Evolutionary conservation across 805 yeast species (phyloP).

Genomic region (Cyberlindnera veronae): DNA sequence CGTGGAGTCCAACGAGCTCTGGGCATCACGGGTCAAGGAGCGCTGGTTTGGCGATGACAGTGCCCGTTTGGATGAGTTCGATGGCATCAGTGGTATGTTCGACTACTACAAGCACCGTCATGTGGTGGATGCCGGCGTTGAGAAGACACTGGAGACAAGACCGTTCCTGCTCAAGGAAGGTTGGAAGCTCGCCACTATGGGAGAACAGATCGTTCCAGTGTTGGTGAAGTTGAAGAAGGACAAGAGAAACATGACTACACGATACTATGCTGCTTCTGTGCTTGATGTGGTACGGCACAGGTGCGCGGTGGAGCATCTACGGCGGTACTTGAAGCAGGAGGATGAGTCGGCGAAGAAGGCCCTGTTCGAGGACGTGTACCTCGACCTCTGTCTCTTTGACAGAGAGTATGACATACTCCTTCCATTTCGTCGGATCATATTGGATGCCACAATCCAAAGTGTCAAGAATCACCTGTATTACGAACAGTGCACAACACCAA

Average conservation of each 20-base stretch:
- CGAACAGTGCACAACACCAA: slow-evolving; percentile 3
- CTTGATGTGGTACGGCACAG: slow-evolving; percentile 13
- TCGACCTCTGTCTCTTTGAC: slow-evolving; percentile 15
- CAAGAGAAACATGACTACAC: slow-evolving; percentile 9
- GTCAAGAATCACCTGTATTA: slow-evolving; percentile 1
- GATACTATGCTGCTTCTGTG: slow-evolving; percentile 11
- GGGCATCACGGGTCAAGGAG: slow-evolving; percentile 11
- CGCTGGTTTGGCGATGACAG: slow-evolving; percentile 19
- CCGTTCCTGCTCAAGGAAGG: slow-evolving; percentile 10
- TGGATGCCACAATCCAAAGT: slow-evolving; percentile 2
- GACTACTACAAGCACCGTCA: slow-evolving; percentile 8
- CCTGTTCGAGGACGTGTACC: slow-evolving; percentile 13
- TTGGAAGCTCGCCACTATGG: slow-evolving; percentile 5
- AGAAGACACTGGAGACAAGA: background rate
- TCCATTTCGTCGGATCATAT: slow-evolving; percentile 12
- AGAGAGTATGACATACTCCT: slow-evolving; percentile 20
- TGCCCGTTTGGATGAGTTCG: background rate
- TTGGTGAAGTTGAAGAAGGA: slow-evolving; percentile 10
- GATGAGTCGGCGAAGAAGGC: background rate
- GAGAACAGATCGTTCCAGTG: slow-evolving; percentile 12
- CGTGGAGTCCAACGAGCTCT: slow-evolving; percentile 15
- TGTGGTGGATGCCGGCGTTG: slow-evolving; percentile 4
- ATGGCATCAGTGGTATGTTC: background rate
- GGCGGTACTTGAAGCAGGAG: background rate
- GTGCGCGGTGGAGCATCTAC: background rate